phyloP scores from a whole-genome alignment of 306 rosid species.

The Cercis canadensis region DNA sequence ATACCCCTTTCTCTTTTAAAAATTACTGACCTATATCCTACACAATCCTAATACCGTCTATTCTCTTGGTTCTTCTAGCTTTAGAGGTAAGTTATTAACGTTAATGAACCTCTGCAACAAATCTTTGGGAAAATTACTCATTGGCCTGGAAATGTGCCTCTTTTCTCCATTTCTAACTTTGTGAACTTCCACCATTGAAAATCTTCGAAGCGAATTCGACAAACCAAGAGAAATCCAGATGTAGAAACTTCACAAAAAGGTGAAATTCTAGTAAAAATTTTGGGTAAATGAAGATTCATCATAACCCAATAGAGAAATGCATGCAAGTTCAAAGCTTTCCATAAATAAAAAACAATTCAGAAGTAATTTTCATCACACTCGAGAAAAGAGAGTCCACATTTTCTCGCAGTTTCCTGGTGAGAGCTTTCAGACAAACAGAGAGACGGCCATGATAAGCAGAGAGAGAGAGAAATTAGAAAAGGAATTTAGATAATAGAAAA shows the following conservation, averaged over 20 bases:
- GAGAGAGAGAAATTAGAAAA: background rate
- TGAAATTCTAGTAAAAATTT: background rate
- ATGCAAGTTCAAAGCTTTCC: slow-evolving; percentile 5
- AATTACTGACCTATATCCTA: no score
- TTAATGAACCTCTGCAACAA: slow-evolving; percentile 49
- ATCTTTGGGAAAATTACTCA: slow-evolving; percentile 51
- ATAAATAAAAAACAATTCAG: slow-evolving; percentile 2
- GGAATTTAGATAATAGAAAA: no score
- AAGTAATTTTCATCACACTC: background rate
- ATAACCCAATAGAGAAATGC: background rate
- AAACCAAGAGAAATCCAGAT: background rate
- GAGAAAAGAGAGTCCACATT: slow-evolving; percentile 23
- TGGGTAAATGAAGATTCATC: slow-evolving; percentile 9
- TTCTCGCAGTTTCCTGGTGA: slow-evolving; percentile 30
- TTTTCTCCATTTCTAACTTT: slow-evolving; percentile 36
- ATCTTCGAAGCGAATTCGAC: background rate
- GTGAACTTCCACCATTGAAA: slow-evolving; percentile 52
- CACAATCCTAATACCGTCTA: no score
- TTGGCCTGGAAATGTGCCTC: slow-evolving; percentile 29
- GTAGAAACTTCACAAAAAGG: background rate
- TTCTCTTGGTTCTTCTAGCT: slow-evolving; percentile 28
- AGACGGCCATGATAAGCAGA: background rate
- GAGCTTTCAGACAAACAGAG: background rate
- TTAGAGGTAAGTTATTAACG: slow-evolving; percentile 34
- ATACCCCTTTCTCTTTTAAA: no score